A percentile compares a stretch with the other conserved stretches of the same genome.
phyloP scores from a whole-genome alignment of 2,329 filamentous ascomycete genomes.

The Hyphodiscus sp. region DNA sequence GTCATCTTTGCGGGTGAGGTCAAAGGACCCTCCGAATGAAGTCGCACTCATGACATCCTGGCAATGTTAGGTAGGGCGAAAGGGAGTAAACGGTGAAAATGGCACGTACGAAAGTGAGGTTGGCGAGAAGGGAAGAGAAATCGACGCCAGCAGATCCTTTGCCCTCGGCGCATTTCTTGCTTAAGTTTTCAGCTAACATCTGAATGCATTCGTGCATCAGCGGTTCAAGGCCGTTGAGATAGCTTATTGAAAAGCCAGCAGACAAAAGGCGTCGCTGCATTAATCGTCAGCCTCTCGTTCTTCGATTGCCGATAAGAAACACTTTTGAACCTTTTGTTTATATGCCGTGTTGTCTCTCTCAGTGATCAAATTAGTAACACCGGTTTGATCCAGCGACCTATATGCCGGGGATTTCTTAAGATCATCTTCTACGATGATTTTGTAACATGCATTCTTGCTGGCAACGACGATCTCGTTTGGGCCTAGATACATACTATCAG shows the following conservation, averaged over 20 bases:
- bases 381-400: background rate
- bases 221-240: background rate
- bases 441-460: background rate
- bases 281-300: background rate
- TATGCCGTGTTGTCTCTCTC: background rate
- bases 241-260: background rate
- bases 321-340: background rate
- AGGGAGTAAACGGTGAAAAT: background rate
- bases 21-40: background rate
- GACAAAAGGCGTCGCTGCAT: background rate
- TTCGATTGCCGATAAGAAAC: background rate
- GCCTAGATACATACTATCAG: background rate
- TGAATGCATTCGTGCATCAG: background rate
- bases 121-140: background rate
- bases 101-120: background rate
- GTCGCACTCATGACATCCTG: background rate
- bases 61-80: background rate
- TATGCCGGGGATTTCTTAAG: background rate
- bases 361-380: background rate
- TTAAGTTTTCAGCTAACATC: background rate
- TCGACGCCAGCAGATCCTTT: background rate
- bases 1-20: background rate
- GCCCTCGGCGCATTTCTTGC: background rate
- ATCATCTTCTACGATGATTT: background rate
- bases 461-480: background rate